phyloP scores from a whole-genome alignment of 1,284 basidiomycete species.

The Irpex lacteus region DNA sequence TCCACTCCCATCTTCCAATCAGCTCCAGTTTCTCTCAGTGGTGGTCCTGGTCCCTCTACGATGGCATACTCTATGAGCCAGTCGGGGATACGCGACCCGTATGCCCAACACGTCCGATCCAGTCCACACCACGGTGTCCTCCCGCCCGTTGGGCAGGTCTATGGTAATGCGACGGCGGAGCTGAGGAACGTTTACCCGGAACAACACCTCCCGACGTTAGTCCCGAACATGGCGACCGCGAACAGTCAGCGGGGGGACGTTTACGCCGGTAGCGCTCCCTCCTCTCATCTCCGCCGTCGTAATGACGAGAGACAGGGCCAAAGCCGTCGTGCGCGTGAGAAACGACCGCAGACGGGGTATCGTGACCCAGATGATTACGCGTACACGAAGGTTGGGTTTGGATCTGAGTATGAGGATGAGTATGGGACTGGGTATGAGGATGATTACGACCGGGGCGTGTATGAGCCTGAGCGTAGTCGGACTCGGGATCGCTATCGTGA shows the following conservation, averaged over 20 bases:
- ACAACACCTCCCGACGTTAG: conserved; percentile 16
- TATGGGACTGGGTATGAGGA: too few relatives aligned
- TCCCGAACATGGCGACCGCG: conserved; percentile 13
- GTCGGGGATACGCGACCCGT: conserved; percentile 10
- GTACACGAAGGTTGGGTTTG: too few relatives aligned
- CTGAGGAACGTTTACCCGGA: conserved; percentile 10
- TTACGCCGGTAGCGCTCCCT: background rate
- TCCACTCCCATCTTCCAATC: too few relatives aligned
- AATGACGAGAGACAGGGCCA: too few relatives aligned
- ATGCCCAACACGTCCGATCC: too few relatives aligned
- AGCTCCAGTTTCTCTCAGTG: too few relatives aligned
- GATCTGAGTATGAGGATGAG: too few relatives aligned
- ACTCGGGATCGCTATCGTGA: too few relatives aligned
- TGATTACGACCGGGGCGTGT: too few relatives aligned
- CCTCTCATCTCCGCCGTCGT: too few relatives aligned
- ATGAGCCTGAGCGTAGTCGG: background rate
- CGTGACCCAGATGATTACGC: background rate
- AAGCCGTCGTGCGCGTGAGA: background rate
- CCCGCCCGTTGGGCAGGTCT: conserved; percentile 3
- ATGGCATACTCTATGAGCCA: conserved; percentile 17
- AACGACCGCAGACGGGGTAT: background rate
- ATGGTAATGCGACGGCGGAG: conserved; percentile 7
- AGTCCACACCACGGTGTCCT: background rate
- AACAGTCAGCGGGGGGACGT: conserved; percentile 14
- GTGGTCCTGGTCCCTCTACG: too few relatives aligned